Evolutionary conservation across 1,139 yeast genomes (phyloP).

Genomic region (Pichia terricola): DNA sequence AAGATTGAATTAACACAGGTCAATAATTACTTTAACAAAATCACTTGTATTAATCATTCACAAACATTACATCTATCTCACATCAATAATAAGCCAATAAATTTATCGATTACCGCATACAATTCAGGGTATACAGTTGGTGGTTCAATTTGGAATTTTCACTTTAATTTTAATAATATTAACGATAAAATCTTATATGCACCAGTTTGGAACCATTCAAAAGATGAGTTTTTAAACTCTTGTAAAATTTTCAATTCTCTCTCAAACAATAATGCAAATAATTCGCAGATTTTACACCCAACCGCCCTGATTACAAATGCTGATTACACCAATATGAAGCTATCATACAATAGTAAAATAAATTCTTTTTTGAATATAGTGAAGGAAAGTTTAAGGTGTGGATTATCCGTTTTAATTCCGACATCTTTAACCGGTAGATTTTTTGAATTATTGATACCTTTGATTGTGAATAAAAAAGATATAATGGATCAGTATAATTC

Average conservation of each 20-base stretch:
- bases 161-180: constrained; percentile 40
- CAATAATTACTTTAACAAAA: constrained; percentile 38
- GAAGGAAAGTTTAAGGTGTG: constrained; percentile 53
- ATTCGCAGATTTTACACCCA: constrained; percentile 36
- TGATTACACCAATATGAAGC: constrained; percentile 50
- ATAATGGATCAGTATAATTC: background rate
- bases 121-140: constrained; percentile 93
- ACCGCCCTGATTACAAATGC: constrained; percentile 77
- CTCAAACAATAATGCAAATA: constrained; percentile 49
- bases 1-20: constrained; percentile 63
- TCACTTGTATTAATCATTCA: constrained; percentile 63
- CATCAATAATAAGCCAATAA: constrained; percentile 42
- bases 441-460: constrained; percentile 66
- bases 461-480: background rate
- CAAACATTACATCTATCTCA: constrained; percentile 51
- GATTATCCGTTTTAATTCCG: constrained; percentile 77
- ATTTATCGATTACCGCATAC: constrained; percentile 66
- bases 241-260: constrained; percentile 55
- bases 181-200: constrained; percentile 74
- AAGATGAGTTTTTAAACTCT: constrained; percentile 72
- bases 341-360: constrained; percentile 56
- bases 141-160: constrained; percentile 70
- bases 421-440: constrained; percentile 78
- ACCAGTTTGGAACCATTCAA: constrained; percentile 92
- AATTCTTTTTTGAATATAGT: constrained; percentile 58